Evolutionary conservation across 2,329 filamentous ascomycete genomes (phyloP).

Genomic region (Metarhizium brunneum): DNA sequence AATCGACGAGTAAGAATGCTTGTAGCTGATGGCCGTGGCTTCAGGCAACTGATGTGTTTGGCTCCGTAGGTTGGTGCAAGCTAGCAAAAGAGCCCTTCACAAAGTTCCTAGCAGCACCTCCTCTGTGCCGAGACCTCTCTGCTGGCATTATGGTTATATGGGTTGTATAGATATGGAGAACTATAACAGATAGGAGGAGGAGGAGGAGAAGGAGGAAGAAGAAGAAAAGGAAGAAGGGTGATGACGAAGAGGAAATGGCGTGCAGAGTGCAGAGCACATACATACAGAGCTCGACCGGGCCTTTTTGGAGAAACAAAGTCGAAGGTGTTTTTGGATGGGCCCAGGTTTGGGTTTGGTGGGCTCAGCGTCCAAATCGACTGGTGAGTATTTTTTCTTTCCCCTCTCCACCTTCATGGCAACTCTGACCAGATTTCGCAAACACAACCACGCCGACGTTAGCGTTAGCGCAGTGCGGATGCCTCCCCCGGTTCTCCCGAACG

Average conservation of each 20-base stretch:
- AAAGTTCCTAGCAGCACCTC: too few relatives aligned
- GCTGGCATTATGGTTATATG: neutral
- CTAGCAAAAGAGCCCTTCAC: neutral
- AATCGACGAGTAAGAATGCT: neutral
- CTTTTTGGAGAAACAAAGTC: neutral
- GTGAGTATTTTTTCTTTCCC: neutral
- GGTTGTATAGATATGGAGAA: neutral
- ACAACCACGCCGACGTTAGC: slow-evolving; percentile 6
- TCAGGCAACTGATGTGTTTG: neutral
- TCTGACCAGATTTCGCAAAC: slow-evolving; percentile 4
- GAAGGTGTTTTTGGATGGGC: neutral
- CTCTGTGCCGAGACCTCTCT: neutral
- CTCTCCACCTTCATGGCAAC: slow-evolving; percentile 3
- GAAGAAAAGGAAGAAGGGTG: too few relatives aligned
- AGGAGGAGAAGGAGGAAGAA: too few relatives aligned
- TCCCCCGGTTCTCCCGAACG: slow-evolving; percentile 6
- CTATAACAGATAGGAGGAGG: neutral
- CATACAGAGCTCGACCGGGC: too few relatives aligned
- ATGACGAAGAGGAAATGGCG: too few relatives aligned
- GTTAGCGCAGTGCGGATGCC: slow-evolving; percentile 8
- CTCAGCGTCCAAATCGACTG: neutral
- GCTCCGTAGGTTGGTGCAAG: neutral
- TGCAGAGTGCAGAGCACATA: too few relatives aligned
- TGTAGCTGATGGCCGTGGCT: neutral
- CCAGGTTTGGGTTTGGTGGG: neutral